These are phyloP conservation scores for Saccharomyces jurei DNA, from an alignment of 805 yeast species.

Conservation along the genomic window DNA sequence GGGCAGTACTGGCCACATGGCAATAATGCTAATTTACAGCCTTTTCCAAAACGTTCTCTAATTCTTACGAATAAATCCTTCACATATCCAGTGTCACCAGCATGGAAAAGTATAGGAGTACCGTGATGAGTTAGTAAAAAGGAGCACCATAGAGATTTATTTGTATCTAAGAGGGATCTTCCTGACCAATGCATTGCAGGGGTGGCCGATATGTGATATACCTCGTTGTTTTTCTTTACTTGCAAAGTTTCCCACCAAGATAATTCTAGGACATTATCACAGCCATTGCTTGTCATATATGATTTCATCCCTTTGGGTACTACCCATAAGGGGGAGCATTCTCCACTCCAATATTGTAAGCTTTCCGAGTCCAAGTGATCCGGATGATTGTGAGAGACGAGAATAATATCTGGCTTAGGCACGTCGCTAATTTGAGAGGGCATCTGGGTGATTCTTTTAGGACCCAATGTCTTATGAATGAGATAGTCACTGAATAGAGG, in stretches of 20 bases:
- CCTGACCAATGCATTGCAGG: conserved; percentile 99
- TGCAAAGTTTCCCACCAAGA: conserved; percentile 84
- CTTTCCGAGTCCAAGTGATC: conserved; percentile 77
- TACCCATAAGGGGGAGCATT: conserved; percentile 53
- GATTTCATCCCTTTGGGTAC: conserved; percentile 75
- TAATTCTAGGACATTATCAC: conserved; percentile 61
- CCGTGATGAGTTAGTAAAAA: conserved; percentile 61
- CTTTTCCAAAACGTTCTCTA: conserved; percentile 50
- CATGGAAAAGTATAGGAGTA: conserved; percentile 73
- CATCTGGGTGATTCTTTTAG: conserved; percentile 71
- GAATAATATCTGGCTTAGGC: conserved; percentile 59
- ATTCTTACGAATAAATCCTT: conserved; percentile 62
- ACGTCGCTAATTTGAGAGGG: conserved; percentile 61
- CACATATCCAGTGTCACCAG: conserved; percentile 93
- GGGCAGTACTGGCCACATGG: conserved; percentile 97
- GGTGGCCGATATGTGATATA: conserved; percentile 74
- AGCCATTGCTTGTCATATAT: conserved; percentile 50
- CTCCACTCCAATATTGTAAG: conserved; percentile 32
- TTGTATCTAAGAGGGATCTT: conserved; percentile 68
- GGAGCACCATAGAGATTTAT: conserved; percentile 82
- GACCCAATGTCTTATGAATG: conserved; percentile 61
- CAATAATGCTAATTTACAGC: conserved; percentile 57
- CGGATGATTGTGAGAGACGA: conserved; percentile 92
- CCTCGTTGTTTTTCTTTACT: conserved; percentile 35
- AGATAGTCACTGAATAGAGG: conserved; percentile 69